Evolutionary conservation across 371 early-diverging fungal species (phyloP), one percentile per base, ranked within the genome.

Genomic region (Lichtheimia ramosa): DNA sequence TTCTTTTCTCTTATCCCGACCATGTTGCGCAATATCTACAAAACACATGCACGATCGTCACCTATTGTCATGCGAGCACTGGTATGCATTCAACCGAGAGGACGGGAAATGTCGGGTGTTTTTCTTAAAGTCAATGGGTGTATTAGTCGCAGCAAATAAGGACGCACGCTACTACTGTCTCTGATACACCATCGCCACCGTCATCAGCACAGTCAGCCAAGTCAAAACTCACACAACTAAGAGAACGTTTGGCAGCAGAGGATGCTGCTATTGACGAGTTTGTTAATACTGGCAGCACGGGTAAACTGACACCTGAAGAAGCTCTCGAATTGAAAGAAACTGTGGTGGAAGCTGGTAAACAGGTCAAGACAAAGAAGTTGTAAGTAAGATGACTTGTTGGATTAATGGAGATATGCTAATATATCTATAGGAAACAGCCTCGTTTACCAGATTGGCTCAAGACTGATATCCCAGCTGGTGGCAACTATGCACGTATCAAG

Each of bases 361-460:
- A 73, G 58, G 69, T 74, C 20, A 67, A 68, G 49, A 74, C 75
- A 3, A 71, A 66, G n/a, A 81, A 79, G 54, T 53, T 77, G 77
- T 77, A 70, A 71, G 75, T 56, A 18, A 27, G 52, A n/a, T n/a
- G 40, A 15, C 25, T 3, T 39, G 34, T 13, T 46, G 39, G 1
- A 10, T 8, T 4, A n/a, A n/a, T n/a, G n/a, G n/a, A n/a, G n/a
- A n/a, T n/a, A n/a, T n/a, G n/a, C n/a, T n/a, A n/a, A n/a, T n/a
- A 8, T 4, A 5, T 34, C 8, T 27, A 27, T 53, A 74, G 72
- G 59, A 87, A 84, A 61, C 83, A 84, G 61, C 85, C 79, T 50
- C 87, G 92, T 43, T 72, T 97, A 42, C 98, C 98, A 1, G 81
- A 82, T 28, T 98, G 98, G 98, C 84, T 98, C 48, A 96, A 94